Percentiles rank a stretch among this genome's conserved stretches.
phyloP scores from a whole-genome alignment of 2,329 filamentous ascomycete genomes.

The Aspergillus alliaceus region DNA sequence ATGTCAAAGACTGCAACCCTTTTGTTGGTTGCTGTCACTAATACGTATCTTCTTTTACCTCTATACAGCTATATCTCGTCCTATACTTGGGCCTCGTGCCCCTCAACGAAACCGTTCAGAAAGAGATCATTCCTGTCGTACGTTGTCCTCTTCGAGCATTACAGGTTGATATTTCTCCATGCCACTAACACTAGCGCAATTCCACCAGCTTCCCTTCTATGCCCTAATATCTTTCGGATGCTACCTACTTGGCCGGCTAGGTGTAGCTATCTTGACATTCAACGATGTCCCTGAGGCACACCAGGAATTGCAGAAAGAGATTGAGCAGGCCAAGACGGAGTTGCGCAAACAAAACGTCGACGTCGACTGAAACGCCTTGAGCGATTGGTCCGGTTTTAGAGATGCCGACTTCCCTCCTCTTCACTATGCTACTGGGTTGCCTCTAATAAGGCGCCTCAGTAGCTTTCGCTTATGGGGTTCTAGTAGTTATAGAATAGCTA shows the following conservation, averaged over 20 bases:
- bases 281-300: slow-evolving; percentile 93
- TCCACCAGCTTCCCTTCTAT: slow-evolving; percentile 82
- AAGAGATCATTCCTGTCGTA: slow-evolving; percentile 87
- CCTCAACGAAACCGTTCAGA: slow-evolving; percentile 73
- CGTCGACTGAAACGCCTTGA: slow-evolving; percentile 36
- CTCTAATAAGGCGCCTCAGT: neutral
- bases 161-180: neutral
- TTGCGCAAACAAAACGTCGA: slow-evolving; percentile 44
- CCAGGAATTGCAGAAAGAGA: slow-evolving; percentile 85
- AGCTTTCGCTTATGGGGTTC: neutral
- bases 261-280: slow-evolving; percentile 91
- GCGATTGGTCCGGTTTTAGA: neutral
- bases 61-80: slow-evolving; percentile 75
- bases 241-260: slow-evolving; percentile 87
- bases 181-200: slow-evolving; percentile 6
- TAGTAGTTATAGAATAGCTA: neutral
- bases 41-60: slow-evolving; percentile 3
- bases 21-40: slow-evolving; percentile 13
- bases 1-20: slow-evolving; percentile 38
- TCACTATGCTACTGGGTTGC: neutral
- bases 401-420: neutral
- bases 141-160: slow-evolving; percentile 36
- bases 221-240: slow-evolving; percentile 85
- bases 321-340: slow-evolving; percentile 49
- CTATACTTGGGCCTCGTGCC: slow-evolving; percentile 82